These are phyloP conservation scores for Chionographis japonica DNA, from an alignment of 106 monocot genomes.

Conservation along the genomic window DNA sequence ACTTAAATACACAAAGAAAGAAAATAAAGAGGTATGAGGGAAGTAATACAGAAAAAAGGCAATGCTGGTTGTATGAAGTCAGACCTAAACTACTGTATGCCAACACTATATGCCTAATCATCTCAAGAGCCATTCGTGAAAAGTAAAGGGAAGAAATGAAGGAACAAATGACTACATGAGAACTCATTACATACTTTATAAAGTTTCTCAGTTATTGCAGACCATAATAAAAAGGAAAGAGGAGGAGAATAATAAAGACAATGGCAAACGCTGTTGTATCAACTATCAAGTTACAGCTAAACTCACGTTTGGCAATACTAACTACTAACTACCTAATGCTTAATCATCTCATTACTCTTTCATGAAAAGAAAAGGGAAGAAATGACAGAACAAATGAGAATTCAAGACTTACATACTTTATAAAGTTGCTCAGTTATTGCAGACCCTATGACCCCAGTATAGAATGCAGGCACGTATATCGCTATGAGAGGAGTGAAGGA, in stretches of 20 bases:
- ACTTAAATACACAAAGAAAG: too few species aligned
- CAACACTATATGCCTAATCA: too few species aligned
- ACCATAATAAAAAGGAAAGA: constrained; percentile 14
- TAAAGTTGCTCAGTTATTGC: constrained; percentile 74
- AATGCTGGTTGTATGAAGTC: too few species aligned
- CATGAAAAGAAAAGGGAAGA: not conserved
- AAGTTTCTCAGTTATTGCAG: constrained; percentile 69
- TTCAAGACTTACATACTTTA: constrained; percentile 27
- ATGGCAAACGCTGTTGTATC: too few species aligned
- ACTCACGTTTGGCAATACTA: too few species aligned
- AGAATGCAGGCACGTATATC: constrained; percentile 68
- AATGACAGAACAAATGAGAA: not conserved
- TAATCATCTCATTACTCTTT: too few species aligned
- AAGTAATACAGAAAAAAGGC: too few species aligned
- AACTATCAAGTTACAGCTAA: too few species aligned
- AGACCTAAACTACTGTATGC: too few species aligned
- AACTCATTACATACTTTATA: constrained; percentile 40
- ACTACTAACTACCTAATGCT: too few species aligned
- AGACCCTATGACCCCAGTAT: constrained; percentile 65
- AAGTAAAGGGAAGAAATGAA: not conserved
- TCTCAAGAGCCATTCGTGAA: not conserved
- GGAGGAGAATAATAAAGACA: too few species aligned
- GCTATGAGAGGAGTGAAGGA: constrained; percentile 56
- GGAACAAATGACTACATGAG: not conserved
- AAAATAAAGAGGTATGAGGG: too few species aligned